Conservation (phyloP, 2,329 filamentous ascomycete species). For the Aspergillus sp. region DNA sequence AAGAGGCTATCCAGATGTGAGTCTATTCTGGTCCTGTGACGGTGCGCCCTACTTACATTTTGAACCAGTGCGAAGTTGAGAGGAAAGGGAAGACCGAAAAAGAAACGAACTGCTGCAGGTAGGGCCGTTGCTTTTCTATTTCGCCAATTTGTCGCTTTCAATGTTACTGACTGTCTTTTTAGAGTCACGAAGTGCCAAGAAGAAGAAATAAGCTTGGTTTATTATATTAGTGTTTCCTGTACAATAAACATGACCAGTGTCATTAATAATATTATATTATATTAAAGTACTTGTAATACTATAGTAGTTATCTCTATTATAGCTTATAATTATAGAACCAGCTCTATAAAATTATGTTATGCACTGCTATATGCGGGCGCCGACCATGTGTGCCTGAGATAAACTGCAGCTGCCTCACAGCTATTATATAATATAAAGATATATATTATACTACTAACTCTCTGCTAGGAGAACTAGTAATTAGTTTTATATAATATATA, state of each 20-base stretch:
- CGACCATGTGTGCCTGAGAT: no score
- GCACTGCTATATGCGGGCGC: no score
- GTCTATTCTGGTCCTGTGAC: constrained; percentile 20
- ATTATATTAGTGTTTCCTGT: not conserved
- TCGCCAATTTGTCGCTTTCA: not conserved
- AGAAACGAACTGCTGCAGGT: constrained; percentile 66
- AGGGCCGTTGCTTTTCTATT: constrained; percentile 9
- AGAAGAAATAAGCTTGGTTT: constrained; percentile 25
- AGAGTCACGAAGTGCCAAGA: constrained; percentile 29
- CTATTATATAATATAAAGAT: no score
- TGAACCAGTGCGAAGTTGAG: constrained; percentile 65
- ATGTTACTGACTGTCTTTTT: not conserved
- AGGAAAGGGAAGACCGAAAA: constrained; percentile 87
- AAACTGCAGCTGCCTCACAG: no score
- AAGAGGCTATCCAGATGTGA: constrained; percentile 63
- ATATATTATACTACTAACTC: no score
- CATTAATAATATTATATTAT: no score
- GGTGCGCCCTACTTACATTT: not conserved
- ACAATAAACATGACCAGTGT: not conserved
- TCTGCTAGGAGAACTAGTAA: no score
- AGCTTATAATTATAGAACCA: no score
- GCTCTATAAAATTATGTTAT: no score
- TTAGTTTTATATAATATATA: no score
- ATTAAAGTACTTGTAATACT: no score
- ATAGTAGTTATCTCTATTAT: no score